Evolutionary conservation across 1,284 basidiomycete genomes (phyloP), one percentile per base, ranked within the genome.

Genomic region (Fomitopsis pinicola): DNA sequence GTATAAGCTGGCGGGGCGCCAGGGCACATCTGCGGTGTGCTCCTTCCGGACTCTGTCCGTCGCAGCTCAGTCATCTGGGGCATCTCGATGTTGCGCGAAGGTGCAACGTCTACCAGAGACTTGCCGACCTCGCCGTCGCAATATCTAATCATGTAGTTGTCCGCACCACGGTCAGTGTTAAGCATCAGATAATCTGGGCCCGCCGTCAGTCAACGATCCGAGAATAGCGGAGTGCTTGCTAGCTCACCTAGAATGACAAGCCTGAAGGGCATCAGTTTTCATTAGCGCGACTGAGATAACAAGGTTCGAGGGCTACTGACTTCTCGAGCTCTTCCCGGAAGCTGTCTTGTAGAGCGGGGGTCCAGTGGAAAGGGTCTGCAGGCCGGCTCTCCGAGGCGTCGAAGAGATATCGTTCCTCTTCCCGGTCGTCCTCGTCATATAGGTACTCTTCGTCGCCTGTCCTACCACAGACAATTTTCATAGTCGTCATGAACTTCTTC

Each of bases 251-350:
- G 76, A 62, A 94, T 89, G 35, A 95, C 91, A 30, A 95, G 84
- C 70, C 89, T 92, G 66, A 14, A 45, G 36, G 19, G 60, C 42
- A 26, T 15, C 12, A 17, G 33, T 10, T n/a, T 6, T 6, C 8
- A 26, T 50, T 26, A 50, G 48, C 28, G 5, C 10, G 5, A 5
- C 9, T 17, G 10, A 33, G 12, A 17, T 17, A 3, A 10, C 22
- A 15, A 15, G 4, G 26, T 61, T 10, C 57, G 6, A 48, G 35
- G 17, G 4, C 42, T 3, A 71, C 83, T 66, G 67, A 91, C 86
- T 94, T 94, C 74, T 97, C 95, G 35, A 96, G 79, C 68, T 95
- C 92, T 69, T 92, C 88, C 59, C 92, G 82, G 72, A 96, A 95
- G 64, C 86, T 88, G 66, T 88, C 83, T 68, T 94, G 92, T 42